Evolutionary conservation across 768 basidiomycete genomes (phyloP).

Genomic region (Grammothele lineata): DNA sequence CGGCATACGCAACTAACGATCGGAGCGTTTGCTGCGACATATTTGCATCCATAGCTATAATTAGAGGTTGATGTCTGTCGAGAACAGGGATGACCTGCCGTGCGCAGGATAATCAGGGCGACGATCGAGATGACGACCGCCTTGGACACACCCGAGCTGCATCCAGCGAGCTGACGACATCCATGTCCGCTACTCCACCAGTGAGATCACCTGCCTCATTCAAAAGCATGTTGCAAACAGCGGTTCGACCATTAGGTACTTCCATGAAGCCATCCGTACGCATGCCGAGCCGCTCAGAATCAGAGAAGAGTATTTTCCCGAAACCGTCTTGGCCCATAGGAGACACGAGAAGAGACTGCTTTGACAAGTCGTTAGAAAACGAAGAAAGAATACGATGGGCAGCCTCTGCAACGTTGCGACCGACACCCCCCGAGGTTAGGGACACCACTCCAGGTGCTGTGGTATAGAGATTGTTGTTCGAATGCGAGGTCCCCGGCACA

Average conservation of each 20-base stretch:
- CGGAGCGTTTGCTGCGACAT: slow-evolving; percentile 50
- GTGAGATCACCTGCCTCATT: slow-evolving; percentile 67
- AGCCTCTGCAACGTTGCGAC: slow-evolving; percentile 92
- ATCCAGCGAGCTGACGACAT: slow-evolving; percentile 49
- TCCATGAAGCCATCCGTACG: slow-evolving; percentile 73
- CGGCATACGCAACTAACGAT: slow-evolving; percentile 40
- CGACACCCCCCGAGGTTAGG: slow-evolving; percentile 83
- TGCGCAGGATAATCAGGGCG: neutral
- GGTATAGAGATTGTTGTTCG: slow-evolving; percentile 47
- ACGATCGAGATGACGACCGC: neutral
- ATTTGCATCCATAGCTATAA: slow-evolving; percentile 80
- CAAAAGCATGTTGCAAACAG: slow-evolving; percentile 85
- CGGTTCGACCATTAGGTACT: slow-evolving; percentile 42
- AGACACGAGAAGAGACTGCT: slow-evolving; percentile 60
- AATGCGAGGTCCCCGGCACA: slow-evolving; percentile 21
- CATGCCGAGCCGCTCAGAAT: slow-evolving; percentile 65
- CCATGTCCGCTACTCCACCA: slow-evolving; percentile 93
- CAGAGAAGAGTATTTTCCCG: slow-evolving; percentile 58
- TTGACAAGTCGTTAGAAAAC: slow-evolving; percentile 18
- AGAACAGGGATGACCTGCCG: slow-evolving; percentile 51
- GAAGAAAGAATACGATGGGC: slow-evolving; percentile 59
- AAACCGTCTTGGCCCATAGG: slow-evolving; percentile 76
- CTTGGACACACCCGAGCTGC: slow-evolving; percentile 35
- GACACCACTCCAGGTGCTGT: slow-evolving; percentile 78
- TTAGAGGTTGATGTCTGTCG: slow-evolving; percentile 40